Percentiles rank a stretch among this genome's conserved stretches.
Conservation (phyloP, 2,329 filamentous ascomycete species). For the Ophiostoma sp. region DNA sequence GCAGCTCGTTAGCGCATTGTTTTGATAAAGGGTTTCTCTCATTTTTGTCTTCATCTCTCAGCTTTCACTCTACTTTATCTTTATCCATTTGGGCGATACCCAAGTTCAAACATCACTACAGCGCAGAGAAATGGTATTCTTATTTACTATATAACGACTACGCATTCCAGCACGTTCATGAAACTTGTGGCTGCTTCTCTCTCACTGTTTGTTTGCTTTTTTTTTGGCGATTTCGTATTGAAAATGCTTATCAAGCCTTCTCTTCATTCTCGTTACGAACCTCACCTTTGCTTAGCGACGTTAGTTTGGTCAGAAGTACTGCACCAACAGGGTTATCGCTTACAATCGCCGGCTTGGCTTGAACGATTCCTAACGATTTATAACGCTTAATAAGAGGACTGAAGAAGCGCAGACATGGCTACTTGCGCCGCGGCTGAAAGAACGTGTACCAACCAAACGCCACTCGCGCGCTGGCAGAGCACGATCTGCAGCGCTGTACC, state of each 20-base stretch:
- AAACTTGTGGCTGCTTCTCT: too few species aligned
- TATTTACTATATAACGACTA: too few species aligned
- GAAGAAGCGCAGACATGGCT: too few species aligned
- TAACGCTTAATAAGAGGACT: neutral
- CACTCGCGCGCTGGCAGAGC: too few species aligned
- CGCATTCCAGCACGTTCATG: too few species aligned
- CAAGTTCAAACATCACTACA: neutral
- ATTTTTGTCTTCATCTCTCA: neutral
- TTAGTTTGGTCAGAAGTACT: neutral
- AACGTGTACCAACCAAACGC: too few species aligned
- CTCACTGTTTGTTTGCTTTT: neutral
- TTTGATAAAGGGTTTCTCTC: neutral
- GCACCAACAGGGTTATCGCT: neutral
- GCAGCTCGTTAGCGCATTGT: neutral
- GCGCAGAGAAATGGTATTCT: neutral
- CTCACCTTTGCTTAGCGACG: neutral
- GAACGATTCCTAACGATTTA: neutral
- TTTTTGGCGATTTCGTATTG: neutral
- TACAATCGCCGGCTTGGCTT: neutral
- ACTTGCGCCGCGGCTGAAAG: too few species aligned
- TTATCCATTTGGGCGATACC: neutral
- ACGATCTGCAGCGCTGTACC: too few species aligned
- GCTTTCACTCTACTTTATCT: neutral
- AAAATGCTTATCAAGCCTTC: neutral
- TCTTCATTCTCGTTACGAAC: neutral